These are phyloP conservation scores for Lanzia echinophila DNA, from an alignment of 2,329 filamentous ascomycete species.

Conservation along the genomic window DNA sequence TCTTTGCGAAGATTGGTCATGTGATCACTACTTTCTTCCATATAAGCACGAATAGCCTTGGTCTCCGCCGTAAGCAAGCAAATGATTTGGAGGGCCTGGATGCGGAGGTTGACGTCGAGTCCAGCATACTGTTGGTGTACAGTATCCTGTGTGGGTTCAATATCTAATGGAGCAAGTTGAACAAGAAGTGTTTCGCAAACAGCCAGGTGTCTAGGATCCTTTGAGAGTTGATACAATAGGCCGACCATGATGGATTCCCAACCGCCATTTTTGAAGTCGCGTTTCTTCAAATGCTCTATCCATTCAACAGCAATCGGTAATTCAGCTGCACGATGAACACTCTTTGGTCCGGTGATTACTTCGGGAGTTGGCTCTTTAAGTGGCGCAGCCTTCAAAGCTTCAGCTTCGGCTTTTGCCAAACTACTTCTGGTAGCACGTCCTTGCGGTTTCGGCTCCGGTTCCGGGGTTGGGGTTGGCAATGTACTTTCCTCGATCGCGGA, in stretches of 20 bases:
- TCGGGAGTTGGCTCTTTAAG: constrained; percentile 27
- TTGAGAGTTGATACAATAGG: constrained; percentile 76
- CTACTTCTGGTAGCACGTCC: constrained; percentile 78
- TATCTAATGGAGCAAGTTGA: constrained; percentile 71
- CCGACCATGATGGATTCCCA: constrained; percentile 91
- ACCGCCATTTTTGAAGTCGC: constrained; percentile 80
- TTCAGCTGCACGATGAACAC: constrained; percentile 66
- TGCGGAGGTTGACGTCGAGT: constrained; percentile 76
- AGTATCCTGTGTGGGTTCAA: constrained; percentile 68
- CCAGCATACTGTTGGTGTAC: constrained; percentile 64
- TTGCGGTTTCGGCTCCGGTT: constrained; percentile 61
- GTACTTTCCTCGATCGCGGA: constrained; percentile 50
- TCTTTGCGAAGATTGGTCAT: constrained; percentile 95
- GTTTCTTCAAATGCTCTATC: constrained; percentile 75
- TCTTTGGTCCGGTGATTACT: constrained; percentile 42
- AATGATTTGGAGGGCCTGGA: constrained; percentile 75
- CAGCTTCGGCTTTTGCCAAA: constrained; percentile 72
- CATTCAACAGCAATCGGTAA: constrained; percentile 70
- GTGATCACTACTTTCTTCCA: constrained; percentile 85
- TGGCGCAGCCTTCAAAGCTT: constrained; percentile 50
- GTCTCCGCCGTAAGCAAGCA: constrained; percentile 83
- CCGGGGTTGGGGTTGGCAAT: constrained; percentile 53
- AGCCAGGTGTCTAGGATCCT: constrained; percentile 61
- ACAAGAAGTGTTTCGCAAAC: constrained; percentile 72
- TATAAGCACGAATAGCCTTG: constrained; percentile 76